These are phyloP conservation scores for Aspergillus tubingensis DNA, from an alignment of 2,329 filamentous ascomycete species.

Conservation along the genomic window DNA sequence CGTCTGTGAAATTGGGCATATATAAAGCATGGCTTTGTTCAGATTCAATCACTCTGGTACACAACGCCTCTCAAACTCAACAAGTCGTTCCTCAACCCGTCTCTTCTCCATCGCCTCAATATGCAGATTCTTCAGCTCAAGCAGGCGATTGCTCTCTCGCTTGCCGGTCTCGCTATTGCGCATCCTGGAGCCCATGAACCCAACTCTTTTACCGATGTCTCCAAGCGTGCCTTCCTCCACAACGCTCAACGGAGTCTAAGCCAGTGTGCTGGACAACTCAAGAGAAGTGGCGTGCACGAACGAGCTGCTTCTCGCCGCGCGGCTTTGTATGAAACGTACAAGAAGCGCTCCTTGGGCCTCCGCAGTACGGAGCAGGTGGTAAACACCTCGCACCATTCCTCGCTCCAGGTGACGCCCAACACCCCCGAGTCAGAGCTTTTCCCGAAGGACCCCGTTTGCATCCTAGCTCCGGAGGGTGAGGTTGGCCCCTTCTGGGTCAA, in stretches of 20 bases:
- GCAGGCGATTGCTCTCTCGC: conserved; percentile 12
- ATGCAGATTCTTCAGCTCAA: conserved; percentile 14
- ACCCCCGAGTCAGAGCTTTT: neutral
- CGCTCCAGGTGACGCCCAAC: neutral
- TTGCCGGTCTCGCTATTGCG: conserved; percentile 18
- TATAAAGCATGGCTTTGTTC: too few species aligned
- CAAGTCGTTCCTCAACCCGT: neutral
- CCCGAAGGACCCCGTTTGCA: conserved; percentile 31
- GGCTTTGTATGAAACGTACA: neutral
- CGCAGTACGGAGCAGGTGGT: neutral
- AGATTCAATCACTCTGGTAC: neutral
- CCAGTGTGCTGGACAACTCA: conserved; percentile 13
- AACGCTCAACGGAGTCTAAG: conserved; percentile 1
- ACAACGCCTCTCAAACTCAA: neutral
- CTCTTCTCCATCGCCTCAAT: neutral
- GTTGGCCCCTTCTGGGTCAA: conserved; percentile 49
- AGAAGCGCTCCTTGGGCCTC: neutral
- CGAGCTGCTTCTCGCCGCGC: neutral
- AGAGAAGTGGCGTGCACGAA: conserved; percentile 6
- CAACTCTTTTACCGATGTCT: conserved; percentile 13
- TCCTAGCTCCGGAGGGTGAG: conserved; percentile 54
- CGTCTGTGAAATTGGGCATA: too few species aligned
- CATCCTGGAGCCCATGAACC: conserved; percentile 25
- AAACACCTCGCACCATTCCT: neutral
- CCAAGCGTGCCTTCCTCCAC: conserved; percentile 13